phyloP scores from a whole-genome alignment of 148 eudicot species.

The Tetragonia tetragonoides region DNA sequence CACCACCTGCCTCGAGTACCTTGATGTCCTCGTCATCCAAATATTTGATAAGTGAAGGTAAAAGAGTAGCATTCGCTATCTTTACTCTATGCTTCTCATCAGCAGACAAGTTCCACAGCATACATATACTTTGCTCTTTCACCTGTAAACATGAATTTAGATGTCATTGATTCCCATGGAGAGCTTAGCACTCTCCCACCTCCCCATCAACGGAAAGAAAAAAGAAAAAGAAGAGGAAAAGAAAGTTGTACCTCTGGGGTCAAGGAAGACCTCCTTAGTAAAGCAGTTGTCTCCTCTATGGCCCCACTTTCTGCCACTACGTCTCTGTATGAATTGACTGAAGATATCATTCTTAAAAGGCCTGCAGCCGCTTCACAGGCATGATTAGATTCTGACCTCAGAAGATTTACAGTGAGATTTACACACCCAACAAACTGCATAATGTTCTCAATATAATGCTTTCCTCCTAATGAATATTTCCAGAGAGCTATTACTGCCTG shows the following conservation, averaged over 20 bases:
- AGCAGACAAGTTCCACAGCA: conserved; percentile 75
- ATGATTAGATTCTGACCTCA: conserved; percentile 57
- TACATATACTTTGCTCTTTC: conserved; percentile 75
- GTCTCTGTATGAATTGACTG: conserved; percentile 61
- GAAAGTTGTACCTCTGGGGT: conserved; percentile 44
- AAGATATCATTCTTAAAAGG: conserved; percentile 68
- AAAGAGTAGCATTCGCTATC: conserved; percentile 55
- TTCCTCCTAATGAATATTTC: conserved; percentile 81
- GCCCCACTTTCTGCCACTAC: conserved; percentile 79
- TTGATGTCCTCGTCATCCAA: conserved; percentile 69
- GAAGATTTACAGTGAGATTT: conserved; percentile 65
- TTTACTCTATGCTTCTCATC: conserved; percentile 62
- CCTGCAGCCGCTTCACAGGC: conserved; percentile 91
- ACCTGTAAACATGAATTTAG: conserved; percentile 47
- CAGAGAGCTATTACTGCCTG: conserved; percentile 75
- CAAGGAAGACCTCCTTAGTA: conserved; percentile 61
- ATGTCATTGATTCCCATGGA: neutral
- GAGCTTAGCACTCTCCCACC: neutral
- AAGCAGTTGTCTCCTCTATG: conserved; percentile 69
- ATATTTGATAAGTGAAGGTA: conserved; percentile 62
- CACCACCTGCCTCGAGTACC: conserved; percentile 72
- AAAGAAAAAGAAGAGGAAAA: neutral
- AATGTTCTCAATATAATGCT: conserved; percentile 56
- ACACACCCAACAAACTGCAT: conserved; percentile 62
- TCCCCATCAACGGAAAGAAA: neutral